These are phyloP conservation scores for Chaetomium fimeti DNA, from an alignment of 495 filamentous ascomycete species.

Conservation along the genomic window DNA sequence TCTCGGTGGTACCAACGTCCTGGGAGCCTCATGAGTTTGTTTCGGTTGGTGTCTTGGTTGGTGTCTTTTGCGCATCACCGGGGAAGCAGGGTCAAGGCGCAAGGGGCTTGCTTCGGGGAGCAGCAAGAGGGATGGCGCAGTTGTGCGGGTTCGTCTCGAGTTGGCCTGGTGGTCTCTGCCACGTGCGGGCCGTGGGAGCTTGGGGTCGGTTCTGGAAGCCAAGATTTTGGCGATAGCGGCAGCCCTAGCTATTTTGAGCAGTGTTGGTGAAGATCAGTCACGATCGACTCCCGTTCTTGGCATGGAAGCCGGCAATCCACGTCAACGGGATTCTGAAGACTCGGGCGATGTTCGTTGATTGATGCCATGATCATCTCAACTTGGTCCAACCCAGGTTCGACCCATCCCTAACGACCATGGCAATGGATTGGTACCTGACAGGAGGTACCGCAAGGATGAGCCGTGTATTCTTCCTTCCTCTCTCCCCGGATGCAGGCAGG, in stretches of 20 bases:
- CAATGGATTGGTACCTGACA: too few species aligned
- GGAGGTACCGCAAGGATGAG: too few species aligned
- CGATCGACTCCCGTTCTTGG: slow-evolving; percentile 6
- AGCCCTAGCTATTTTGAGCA: slow-evolving; percentile 1
- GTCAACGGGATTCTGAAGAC: neutral
- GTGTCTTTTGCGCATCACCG: neutral
- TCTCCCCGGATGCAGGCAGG: slow-evolving; percentile 9
- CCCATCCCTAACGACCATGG: too few species aligned
- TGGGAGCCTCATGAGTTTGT: neutral
- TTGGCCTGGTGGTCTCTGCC: neutral
- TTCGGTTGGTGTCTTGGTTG: slow-evolving; percentile 9
- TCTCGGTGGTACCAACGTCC: neutral
- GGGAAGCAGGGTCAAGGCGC: slow-evolving; percentile 1
- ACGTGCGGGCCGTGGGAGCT: slow-evolving; percentile 3
- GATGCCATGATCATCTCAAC: neutral
- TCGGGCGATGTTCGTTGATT: neutral
- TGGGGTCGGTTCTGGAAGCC: slow-evolving; percentile 7
- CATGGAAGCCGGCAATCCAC: neutral
- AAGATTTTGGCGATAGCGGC: neutral
- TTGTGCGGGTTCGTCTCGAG: neutral
- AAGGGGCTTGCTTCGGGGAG: neutral
- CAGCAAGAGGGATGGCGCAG: neutral
- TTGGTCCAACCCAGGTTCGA: too few species aligned
- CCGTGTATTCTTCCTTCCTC: too few species aligned
- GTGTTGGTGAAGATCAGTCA: slow-evolving; percentile 4